Evolutionary conservation across 345 rosid genomes (phyloP).

Genomic region (Cardamine chenopodiifolia): DNA sequence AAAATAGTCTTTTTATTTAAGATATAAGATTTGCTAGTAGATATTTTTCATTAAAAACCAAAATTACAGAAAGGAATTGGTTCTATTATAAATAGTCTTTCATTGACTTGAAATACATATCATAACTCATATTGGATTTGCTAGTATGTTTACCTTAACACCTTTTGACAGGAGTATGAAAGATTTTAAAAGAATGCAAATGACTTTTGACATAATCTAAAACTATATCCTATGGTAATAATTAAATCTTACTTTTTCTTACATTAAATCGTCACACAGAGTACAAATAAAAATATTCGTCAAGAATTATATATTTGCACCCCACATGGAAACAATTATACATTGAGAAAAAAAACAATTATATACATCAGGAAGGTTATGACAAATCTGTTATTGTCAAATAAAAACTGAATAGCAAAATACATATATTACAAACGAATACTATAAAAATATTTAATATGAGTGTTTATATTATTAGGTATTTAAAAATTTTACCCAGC

Average conservation of each 20-base stretch:
- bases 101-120: no score
- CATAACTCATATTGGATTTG: no score
- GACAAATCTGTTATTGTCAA: constrained; percentile 7
- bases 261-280: not conserved
- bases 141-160: no score
- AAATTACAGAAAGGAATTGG: no score
- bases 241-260: not conserved
- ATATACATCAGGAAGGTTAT: not conserved
- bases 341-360: not conserved
- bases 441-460: not conserved
- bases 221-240: not conserved
- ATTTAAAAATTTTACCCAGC: not conserved
- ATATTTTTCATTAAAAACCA: no score
- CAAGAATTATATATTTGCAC: not conserved
- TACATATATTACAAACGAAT: not conserved
- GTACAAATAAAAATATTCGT: not conserved
- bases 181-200: constrained; percentile 33
- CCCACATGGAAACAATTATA: no score
- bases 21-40: no score
- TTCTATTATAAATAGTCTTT: no score
- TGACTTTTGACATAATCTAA: constrained; percentile 24
- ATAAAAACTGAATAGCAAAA: not conserved
- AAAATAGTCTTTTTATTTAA: no score
- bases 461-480: not conserved
- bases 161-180: no score